These are phyloP conservation scores for Cubamyces sp. DNA, from an alignment of 768 basidiomycete species.

Conservation along the genomic window DNA sequence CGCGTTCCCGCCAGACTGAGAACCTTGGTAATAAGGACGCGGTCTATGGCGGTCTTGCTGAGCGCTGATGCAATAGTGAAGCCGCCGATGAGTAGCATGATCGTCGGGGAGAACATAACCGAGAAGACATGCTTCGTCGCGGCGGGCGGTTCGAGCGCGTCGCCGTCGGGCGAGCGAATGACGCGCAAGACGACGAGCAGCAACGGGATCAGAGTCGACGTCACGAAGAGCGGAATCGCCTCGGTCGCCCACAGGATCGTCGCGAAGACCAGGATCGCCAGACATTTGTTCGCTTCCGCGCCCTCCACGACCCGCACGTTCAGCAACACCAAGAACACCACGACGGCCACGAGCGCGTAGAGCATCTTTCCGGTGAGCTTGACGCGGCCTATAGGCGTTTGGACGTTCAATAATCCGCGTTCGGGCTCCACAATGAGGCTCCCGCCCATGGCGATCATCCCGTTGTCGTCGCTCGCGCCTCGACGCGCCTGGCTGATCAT, in stretches of 20 bases:
- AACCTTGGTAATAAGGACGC: constrained; percentile 87
- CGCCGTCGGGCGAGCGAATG: constrained; percentile 61
- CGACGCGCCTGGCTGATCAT: constrained; percentile 87
- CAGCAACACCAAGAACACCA: constrained; percentile 63
- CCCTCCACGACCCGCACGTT: constrained; percentile 62
- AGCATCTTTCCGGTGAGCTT: constrained; percentile 66
- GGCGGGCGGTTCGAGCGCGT: constrained; percentile 57
- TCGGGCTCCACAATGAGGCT: constrained; percentile 50
- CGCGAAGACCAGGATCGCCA: constrained; percentile 87
- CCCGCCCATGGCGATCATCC: constrained; percentile 28
- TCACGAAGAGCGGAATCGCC: constrained; percentile 98
- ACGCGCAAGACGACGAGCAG: constrained; percentile 86
- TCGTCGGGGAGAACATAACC: constrained; percentile 95
- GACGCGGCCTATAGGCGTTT: constrained; percentile 69
- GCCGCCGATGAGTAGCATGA: constrained; percentile 97
- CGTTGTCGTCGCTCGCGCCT: constrained; percentile 47
- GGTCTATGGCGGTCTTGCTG: constrained; percentile 94
- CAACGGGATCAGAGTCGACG: constrained; percentile 86
- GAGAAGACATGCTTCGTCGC: constrained; percentile 94
- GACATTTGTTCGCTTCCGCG: constrained; percentile 81
- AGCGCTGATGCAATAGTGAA: constrained; percentile 97
- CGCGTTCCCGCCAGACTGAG: constrained; percentile 88
- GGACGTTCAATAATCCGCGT: constrained; percentile 44
- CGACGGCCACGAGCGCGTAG: constrained; percentile 58
- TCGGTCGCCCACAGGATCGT: constrained; percentile 97